phyloP scores from a whole-genome alignment of 2,329 filamentous ascomycete species.

The Claviceps cyperi region DNA sequence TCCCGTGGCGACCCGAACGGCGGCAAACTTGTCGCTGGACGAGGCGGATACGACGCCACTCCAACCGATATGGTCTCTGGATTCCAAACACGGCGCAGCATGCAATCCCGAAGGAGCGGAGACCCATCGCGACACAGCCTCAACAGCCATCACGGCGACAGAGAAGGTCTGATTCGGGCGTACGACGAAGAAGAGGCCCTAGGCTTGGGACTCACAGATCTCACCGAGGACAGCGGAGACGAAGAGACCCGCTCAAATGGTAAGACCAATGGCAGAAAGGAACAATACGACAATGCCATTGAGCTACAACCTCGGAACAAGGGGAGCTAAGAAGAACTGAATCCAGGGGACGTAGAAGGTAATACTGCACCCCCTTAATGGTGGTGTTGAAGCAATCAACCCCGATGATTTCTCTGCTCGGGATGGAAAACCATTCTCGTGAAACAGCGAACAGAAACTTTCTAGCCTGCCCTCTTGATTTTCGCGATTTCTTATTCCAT shows the following conservation, averaged over 20 bases:
- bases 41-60: slow-evolving; percentile 55
- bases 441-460: too few species aligned
- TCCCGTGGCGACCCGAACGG: slow-evolving; percentile 84
- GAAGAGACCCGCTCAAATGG: slow-evolving; percentile 29
- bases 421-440: too few species aligned
- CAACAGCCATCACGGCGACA: slow-evolving; percentile 51
- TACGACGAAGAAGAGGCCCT: slow-evolving; percentile 74
- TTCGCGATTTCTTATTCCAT: neutral
- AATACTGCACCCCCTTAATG: slow-evolving; percentile 1
- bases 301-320: slow-evolving; percentile 38
- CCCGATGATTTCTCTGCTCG: neutral
- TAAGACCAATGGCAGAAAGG: slow-evolving; percentile 26
- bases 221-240: slow-evolving; percentile 64
- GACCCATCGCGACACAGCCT: slow-evolving; percentile 49
- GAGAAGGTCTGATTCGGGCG: slow-evolving; percentile 70
- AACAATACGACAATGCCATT: slow-evolving; percentile 27
- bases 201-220: slow-evolving; percentile 62
- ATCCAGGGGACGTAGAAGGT: slow-evolving; percentile 10
- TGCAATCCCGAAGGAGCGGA: slow-evolving; percentile 73
- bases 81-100: slow-evolving; percentile 79
- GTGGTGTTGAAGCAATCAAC: neutral
- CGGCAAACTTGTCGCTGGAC: slow-evolving; percentile 46
- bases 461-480: too few species aligned
- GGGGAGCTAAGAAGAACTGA: slow-evolving; percentile 22
- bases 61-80: slow-evolving; percentile 86